These are phyloP conservation scores for Ogataea hybrid DNA, from an alignment of 1,139 yeast genomes.

Conservation along the genomic window DNA sequence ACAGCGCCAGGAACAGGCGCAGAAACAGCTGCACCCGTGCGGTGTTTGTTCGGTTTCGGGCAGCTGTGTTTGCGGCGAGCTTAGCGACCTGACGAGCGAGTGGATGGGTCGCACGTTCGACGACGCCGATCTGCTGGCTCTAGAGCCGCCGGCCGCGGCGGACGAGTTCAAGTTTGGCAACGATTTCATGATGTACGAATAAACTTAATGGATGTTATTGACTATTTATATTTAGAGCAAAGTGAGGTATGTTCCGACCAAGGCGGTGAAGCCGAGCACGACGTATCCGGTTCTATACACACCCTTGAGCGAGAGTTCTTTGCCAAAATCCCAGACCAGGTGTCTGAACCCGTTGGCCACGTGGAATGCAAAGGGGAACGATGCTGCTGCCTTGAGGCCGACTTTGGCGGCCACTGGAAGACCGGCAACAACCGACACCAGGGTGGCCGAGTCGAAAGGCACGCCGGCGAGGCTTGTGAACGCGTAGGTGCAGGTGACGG, in stretches of 20 bases:
- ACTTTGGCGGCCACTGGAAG: constrained; percentile 65
- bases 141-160: constrained; percentile 1
- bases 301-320: constrained; percentile 74
- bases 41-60: constrained; percentile 8
- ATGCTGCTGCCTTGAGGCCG: constrained; percentile 63
- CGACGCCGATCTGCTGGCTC: constrained; percentile 6
- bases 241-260: constrained; percentile 59
- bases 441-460: constrained; percentile 59
- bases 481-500: constrained; percentile 72
- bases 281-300: constrained; percentile 91
- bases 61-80: constrained; percentile 5
- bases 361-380: constrained; percentile 88
- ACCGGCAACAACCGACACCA: constrained; percentile 53
- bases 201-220: constrained; percentile 11
- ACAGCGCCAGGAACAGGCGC: constrained; percentile 13
- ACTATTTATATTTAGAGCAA: constrained; percentile 34
- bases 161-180: constrained; percentile 26
- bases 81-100: constrained; percentile 10
- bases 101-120: constrained; percentile 22
- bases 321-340: constrained; percentile 86
- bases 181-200: constrained; percentile 28
- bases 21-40: constrained; percentile 10
- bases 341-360: constrained; percentile 87
- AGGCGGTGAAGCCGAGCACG: constrained; percentile 70
- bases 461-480: constrained; percentile 62